Conservation (phyloP, 2,329 filamentous ascomycete genomes). For the Dactylellina parvicollis region DNA sequence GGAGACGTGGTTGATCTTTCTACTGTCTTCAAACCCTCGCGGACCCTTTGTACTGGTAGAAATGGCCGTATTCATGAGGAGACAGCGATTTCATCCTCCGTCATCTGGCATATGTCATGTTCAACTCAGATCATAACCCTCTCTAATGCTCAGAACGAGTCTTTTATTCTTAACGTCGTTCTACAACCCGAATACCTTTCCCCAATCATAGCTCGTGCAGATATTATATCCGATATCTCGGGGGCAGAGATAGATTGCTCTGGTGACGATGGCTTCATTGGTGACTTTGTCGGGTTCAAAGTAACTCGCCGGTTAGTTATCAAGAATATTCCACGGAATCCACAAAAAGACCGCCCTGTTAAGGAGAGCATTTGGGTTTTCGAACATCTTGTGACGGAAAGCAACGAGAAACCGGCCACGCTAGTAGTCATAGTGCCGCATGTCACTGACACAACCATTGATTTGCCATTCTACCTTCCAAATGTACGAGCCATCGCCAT, state of each 20-base stretch:
- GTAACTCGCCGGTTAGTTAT: conserved; percentile 26
- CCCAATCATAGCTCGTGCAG: conserved; percentile 37
- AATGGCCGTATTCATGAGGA: background rate
- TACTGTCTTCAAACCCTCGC: conserved; percentile 20
- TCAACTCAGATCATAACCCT: conserved; percentile 21
- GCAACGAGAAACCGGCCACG: background rate
- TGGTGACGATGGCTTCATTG: conserved; percentile 13
- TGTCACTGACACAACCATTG: background rate
- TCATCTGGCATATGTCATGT: conserved; percentile 18
- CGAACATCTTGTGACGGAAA: background rate
- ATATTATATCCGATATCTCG: conserved; percentile 19
- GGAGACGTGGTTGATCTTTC: conserved; percentile 17
- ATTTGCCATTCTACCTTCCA: conserved; percentile 44
- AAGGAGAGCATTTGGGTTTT: conserved; percentile 50
- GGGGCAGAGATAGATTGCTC: background rate
- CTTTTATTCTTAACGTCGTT: conserved; percentile 26
- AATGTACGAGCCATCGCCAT: conserved; percentile 36
- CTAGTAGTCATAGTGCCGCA: conserved; percentile 43
- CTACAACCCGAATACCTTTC: conserved; percentile 52
- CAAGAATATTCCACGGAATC: conserved; percentile 42
- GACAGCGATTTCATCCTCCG: background rate
- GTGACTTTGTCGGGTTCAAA: conserved; percentile 18
- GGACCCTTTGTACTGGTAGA: background rate
- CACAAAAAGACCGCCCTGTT: conserved; percentile 20
- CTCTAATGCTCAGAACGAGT: conserved; percentile 8